Percentiles rank a stretch among this genome's conserved stretches.
phyloP scores from a whole-genome alignment of 352 stramenopile genomes.

The Pythium plurisporium region DNA sequence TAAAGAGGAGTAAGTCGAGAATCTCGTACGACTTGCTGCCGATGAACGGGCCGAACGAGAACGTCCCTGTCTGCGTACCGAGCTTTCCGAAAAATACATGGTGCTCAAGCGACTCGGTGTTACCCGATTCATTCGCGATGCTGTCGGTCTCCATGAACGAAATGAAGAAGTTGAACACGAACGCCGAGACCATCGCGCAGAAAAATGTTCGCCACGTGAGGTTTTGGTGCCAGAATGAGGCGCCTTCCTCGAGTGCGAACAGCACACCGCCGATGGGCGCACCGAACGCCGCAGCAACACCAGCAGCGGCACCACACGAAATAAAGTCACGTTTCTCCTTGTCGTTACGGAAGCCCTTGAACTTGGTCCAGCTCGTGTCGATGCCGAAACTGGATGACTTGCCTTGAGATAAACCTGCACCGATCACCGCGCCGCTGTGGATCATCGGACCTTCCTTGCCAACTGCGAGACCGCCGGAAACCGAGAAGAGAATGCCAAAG shows the following conservation, averaged over 20 bases:
- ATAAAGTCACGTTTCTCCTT: conserved; percentile 97
- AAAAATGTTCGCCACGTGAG: conserved; percentile 98
- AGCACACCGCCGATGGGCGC: conserved; percentile 97
- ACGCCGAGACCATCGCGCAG: conserved; percentile 92
- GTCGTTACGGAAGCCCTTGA: conserved; percentile 93
- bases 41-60: conserved; percentile 86
- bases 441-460: conserved; percentile 93
- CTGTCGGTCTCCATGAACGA: conserved; percentile 63
- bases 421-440: conserved; percentile 90
- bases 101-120: conserved; percentile 4
- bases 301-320: conserved; percentile 94
- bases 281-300: conserved; percentile 96
- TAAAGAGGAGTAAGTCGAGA: conserved; percentile 95
- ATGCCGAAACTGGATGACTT: conserved; percentile 85
- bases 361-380: conserved; percentile 86
- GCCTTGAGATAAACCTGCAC: conserved; percentile 93
- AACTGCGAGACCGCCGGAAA: conserved; percentile 62
- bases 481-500: conserved; percentile 85
- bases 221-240: conserved; percentile 97
- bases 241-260: conserved; percentile 97
- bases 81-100: conserved; percentile 61
- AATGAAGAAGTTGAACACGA: conserved; percentile 84
- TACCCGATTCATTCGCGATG: conserved; percentile 25
- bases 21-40: conserved; percentile 91
- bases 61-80: conserved; percentile 78